A percentile compares a stretch with the other conserved stretches of the same genome.
Evolutionary conservation across 352 stramenopile genomes (phyloP).

Genomic region (Bremia lactucae): DNA sequence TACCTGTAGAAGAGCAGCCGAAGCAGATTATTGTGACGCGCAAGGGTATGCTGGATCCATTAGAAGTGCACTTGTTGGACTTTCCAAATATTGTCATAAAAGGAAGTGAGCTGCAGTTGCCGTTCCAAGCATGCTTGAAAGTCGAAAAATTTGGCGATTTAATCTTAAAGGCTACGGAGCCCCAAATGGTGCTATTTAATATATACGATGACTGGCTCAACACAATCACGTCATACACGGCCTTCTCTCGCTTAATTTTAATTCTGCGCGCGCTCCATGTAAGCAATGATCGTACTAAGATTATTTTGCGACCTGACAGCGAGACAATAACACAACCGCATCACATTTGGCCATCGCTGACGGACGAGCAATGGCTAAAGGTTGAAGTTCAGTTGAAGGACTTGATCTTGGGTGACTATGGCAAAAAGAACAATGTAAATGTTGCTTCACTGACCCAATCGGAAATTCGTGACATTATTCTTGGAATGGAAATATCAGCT

Average conservation of each 20-base stretch:
- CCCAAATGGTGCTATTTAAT: constrained; percentile 99
- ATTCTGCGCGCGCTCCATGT: constrained; percentile 98
- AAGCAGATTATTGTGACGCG: constrained; percentile 99
- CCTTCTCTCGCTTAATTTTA: constrained; percentile 98
- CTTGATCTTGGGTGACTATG: constrained; percentile 98
- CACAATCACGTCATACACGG: constrained; percentile 99
- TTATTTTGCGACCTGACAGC: constrained; percentile 96
- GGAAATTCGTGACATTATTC: constrained; percentile 99
- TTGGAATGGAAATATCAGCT: constrained; percentile 99
- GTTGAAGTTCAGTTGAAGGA: constrained; percentile 99
- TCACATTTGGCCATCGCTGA: constrained; percentile 98
- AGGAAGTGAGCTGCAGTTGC: constrained; percentile 97
- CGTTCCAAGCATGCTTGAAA: constrained; percentile 98
- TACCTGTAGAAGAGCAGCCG: constrained; percentile 99
- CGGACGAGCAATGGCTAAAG: constrained; percentile 99
- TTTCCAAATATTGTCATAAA: constrained; percentile 99
- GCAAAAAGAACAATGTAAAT: constrained; percentile 99
- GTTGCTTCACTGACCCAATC: constrained; percentile 98
- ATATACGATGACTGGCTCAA: constrained; percentile 99
- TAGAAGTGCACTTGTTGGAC: constrained; percentile 98
- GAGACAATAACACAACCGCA: constrained; percentile 98
- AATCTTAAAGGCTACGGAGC: constrained; percentile 98
- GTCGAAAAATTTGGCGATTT: constrained; percentile 99
- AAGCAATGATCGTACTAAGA: constrained; percentile 91
- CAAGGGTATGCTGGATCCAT: constrained; percentile 98